Percentiles rank a stretch among this genome's conserved stretches.
phyloP scores from a whole-genome alignment of 2,329 filamentous ascomycete genomes.

The Xylaria polymorpha region DNA sequence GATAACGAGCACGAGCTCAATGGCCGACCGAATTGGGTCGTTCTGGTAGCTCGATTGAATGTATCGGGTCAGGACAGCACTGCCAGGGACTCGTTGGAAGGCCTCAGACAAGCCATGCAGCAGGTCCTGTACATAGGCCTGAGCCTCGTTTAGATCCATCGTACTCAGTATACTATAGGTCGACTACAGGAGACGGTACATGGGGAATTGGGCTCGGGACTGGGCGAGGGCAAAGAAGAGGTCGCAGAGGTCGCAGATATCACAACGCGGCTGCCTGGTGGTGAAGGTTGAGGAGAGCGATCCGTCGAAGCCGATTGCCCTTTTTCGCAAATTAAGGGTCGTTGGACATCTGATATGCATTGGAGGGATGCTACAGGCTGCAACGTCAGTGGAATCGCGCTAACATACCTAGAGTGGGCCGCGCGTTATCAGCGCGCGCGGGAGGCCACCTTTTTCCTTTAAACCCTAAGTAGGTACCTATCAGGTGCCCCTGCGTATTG shows the following conservation, averaged over 20 bases:
- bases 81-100: slow-evolving; percentile 93
- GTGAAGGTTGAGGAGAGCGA: neutral
- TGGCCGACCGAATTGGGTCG: slow-evolving; percentile 90
- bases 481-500: too few relatives aligned
- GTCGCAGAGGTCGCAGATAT: neutral
- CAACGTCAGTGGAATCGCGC: slow-evolving; percentile 5
- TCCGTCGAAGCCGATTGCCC: neutral
- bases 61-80: slow-evolving; percentile 92
- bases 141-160: slow-evolving; percentile 74
- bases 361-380: slow-evolving; percentile 18
- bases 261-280: neutral
- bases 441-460: slow-evolving; percentile 7
- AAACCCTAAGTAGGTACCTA: neutral
- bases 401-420: neutral
- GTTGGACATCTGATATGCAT: slow-evolving; percentile 1
- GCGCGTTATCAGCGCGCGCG: slow-evolving; percentile 9
- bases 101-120: slow-evolving; percentile 67
- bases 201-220: neutral
- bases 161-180: slow-evolving; percentile 20
- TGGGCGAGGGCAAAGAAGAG: neutral
- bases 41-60: slow-evolving; percentile 98
- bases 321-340: slow-evolving; percentile 14
- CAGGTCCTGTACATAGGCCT: slow-evolving; percentile 64
- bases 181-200: slow-evolving; percentile 24
- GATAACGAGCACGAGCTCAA: slow-evolving; percentile 92